These are phyloP conservation scores for Fusarium dlaminii DNA, from an alignment of 2,329 filamentous ascomycete species.

Conservation along the genomic window DNA sequence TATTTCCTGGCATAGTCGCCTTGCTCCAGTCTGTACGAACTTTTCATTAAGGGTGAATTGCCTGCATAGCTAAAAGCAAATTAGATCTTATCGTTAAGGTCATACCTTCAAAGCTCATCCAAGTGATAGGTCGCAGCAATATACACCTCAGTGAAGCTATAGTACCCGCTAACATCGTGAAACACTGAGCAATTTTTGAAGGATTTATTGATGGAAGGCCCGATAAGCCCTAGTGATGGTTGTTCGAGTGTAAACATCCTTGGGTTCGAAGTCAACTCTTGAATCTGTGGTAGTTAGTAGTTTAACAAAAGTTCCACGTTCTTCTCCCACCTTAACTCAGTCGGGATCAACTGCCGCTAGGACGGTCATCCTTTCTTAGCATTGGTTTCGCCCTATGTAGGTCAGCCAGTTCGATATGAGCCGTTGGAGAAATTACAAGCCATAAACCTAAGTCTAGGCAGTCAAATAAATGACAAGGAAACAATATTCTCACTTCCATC, in stretches of 20 bases:
- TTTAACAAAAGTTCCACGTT: not conserved
- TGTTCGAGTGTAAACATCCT: too few species aligned
- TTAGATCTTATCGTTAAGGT: not conserved
- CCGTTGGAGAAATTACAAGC: too few species aligned
- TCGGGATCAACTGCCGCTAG: too few species aligned
- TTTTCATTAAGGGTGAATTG: fast-evolving
- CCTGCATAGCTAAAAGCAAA: not conserved
- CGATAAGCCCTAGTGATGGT: not conserved
- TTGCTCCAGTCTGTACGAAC: fast-evolving
- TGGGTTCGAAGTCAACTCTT: too few species aligned
- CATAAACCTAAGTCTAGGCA: too few species aligned
- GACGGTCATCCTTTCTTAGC: too few species aligned
- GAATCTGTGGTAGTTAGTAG: not conserved
- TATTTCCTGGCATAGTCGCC: fast-evolving
- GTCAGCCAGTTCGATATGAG: too few species aligned
- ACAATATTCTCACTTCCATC: not conserved
- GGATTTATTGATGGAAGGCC: not conserved
- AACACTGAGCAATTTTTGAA: not conserved
- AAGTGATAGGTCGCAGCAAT: not conserved
- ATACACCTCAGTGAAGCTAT: too few species aligned
- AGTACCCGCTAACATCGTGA: too few species aligned
- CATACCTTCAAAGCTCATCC: not conserved
- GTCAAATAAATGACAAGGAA: too few species aligned
- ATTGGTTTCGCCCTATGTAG: not conserved
- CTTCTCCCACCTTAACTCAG: too few species aligned